Evolutionary conservation across 2,329 filamentous ascomycete species (phyloP).

Genomic region (Boeremia lycopersici): DNA sequence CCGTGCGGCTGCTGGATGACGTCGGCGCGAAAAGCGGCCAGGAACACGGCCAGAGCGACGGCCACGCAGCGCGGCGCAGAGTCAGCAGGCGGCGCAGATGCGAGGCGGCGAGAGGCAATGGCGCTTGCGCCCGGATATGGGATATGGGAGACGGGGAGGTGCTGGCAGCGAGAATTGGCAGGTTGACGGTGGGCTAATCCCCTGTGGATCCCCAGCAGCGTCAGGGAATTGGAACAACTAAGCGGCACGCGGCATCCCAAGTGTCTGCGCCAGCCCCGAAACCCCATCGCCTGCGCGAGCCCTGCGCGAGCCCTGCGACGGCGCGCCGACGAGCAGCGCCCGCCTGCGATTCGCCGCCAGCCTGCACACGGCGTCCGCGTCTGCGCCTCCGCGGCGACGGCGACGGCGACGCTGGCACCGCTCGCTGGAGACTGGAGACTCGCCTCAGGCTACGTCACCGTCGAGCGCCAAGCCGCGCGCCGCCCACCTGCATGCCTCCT

Average conservation of each 20-base stretch:
- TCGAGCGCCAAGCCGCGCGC: background rate
- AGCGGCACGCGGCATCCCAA: constrained; percentile 10
- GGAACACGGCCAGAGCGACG: background rate
- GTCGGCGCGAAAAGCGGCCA: constrained; percentile 9
- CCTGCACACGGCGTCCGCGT: background rate
- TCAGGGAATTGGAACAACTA: constrained; percentile 9
- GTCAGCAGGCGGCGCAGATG: background rate
- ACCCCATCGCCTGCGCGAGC: background rate
- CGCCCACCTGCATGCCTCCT: background rate
- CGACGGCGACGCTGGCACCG: no score
- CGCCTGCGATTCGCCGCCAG: background rate
- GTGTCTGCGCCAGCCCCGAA: constrained; percentile 1
- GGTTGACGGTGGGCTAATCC: constrained; percentile 12
- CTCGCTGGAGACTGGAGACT: background rate
- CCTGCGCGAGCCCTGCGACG: background rate
- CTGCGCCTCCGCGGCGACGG: constrained; percentile 1
- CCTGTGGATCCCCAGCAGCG: constrained; percentile 8
- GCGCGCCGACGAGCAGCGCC: background rate
- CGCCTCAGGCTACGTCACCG: constrained; percentile 12
- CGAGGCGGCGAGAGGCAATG: constrained; percentile 12
- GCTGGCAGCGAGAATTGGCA: constrained; percentile 14
- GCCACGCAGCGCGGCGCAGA: constrained; percentile 8
- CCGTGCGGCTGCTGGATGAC: constrained; percentile 3
- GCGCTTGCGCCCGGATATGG: constrained; percentile 10
- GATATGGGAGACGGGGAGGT: constrained; percentile 6